A percentile compares a stretch with the other conserved stretches of the same genome.
phyloP scores from a whole-genome alignment of 331 rosid species.

The Rhamnella rubrinervis region DNA sequence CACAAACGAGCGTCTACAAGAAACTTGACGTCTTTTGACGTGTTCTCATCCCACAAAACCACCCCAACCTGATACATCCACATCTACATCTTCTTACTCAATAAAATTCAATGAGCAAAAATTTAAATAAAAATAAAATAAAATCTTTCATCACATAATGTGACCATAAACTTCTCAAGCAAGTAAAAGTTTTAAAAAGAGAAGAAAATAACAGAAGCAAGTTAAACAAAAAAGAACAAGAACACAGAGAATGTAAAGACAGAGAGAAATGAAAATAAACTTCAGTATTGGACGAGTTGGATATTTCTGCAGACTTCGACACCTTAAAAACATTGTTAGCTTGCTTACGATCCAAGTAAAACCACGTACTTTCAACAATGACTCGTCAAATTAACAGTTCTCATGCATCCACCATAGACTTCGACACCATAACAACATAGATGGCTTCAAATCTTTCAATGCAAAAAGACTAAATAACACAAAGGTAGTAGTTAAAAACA shows the following conservation, averaged over 20 bases:
- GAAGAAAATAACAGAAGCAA: not conserved
- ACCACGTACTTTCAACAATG: too few species aligned
- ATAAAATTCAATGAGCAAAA: too few species aligned
- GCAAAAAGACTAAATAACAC: not conserved
- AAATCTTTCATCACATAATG: not conserved
- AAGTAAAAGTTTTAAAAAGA: not conserved
- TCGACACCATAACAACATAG: too few species aligned
- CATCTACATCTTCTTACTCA: too few species aligned
- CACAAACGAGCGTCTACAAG: too few species aligned
- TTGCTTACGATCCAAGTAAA: too few species aligned
- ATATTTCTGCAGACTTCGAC: not conserved
- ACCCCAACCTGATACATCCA: too few species aligned
- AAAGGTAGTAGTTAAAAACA: not conserved
- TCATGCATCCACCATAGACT: not conserved
- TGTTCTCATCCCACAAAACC: too few species aligned
- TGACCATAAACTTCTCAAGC: not conserved
- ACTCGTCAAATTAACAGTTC: too few species aligned
- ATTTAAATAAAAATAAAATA: not conserved
- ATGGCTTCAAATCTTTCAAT: not conserved
- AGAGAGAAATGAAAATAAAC: not conserved
- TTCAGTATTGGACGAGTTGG: not conserved
- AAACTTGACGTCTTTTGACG: too few species aligned
- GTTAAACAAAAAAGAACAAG: not conserved
- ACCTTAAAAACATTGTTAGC: too few species aligned
- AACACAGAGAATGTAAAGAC: not conserved